Evolutionary conservation across 2,329 filamentous ascomycete genomes (phyloP), one percentile per base, ranked within the genome.

Genomic region (Xylariaceae sp.): DNA sequence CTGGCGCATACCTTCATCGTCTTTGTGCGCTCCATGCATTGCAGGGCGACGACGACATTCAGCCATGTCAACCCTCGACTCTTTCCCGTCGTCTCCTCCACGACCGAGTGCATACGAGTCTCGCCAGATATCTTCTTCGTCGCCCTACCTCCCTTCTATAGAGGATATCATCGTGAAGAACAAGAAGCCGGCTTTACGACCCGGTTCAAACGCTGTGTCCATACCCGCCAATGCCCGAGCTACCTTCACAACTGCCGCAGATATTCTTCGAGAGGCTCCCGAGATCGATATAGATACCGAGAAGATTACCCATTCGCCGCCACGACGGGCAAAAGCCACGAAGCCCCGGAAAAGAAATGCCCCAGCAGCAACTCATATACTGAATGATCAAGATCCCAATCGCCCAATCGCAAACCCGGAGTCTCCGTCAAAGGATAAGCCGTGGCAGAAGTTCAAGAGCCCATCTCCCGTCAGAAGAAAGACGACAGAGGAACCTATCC

Each of bases 81-180:
- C 57, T 38, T 53, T 62, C 39, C 43, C 59, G 52, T 66, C 66
- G 6, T 68, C 68, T 14, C 65, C 66, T 11, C 48, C 58, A 3
- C 46, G 58, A 12, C 52, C 57, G 17, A 48, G 52, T 38, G 47
- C 47, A 4, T 44, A 57, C 35, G 57, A 65, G 10, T 57, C 66
- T 15, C 57, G 66, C 30, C 49, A 65, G 30, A 49, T 68, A 31
- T 62, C 65, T 9, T 78, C 78, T 0, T 81, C 78, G 0, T 81
- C 79, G 5, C 78, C 79, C n/a, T 71, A 71, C n/a, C 63, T 83
- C 0, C 80, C 80, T 3, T 72, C 78, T 0, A 63, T 82, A 0
- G 68, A 70, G 35, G 72, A 81, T 2, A 62, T 83, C 10, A 55
- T 77, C 18, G 30, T 42, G 1, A 66, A 69, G 2, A 74, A 71